A percentile compares a stretch with the other conserved stretches of the same genome.
phyloP scores from a whole-genome alignment of 306 rosid species.

The Cicer pinnatifidum region DNA sequence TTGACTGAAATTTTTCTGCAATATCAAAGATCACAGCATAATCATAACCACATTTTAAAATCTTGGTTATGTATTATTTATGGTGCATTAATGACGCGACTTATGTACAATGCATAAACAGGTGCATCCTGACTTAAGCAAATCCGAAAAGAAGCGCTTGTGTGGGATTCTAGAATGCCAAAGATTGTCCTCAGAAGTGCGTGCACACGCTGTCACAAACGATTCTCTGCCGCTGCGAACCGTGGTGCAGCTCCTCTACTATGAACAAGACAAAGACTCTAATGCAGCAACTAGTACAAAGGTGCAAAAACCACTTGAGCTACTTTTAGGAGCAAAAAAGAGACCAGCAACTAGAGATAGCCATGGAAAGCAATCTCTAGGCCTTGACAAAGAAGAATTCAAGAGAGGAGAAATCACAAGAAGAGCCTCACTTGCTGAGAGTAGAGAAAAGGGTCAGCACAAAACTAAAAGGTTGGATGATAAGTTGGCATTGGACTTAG shows the following conservation, averaged over 20 bases:
- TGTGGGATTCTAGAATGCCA: slow-evolving; percentile 79
- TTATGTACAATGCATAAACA: slow-evolving; percentile 45
- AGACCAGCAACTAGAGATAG: slow-evolving; percentile 51
- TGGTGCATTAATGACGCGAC: neutral
- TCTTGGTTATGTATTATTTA: neutral
- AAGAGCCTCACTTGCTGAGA: slow-evolving; percentile 50
- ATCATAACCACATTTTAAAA: neutral
- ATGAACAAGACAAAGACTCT: slow-evolving; percentile 73
- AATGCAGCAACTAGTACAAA: slow-evolving; percentile 44
- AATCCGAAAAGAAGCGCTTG: slow-evolving; percentile 70
- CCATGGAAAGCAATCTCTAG: slow-evolving; percentile 52
- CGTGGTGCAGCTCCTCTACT: slow-evolving; percentile 81
- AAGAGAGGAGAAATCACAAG: slow-evolving; percentile 52
- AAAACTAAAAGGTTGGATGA: slow-evolving; percentile 54
- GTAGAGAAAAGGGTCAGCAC: slow-evolving; percentile 54
- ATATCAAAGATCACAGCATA: neutral
- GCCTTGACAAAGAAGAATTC: slow-evolving; percentile 52
- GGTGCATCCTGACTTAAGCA: slow-evolving; percentile 74
- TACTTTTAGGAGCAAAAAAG: slow-evolving; percentile 53
- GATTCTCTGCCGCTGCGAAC: slow-evolving; percentile 82
- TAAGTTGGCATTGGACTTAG: slow-evolving; percentile 54
- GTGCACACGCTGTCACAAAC: slow-evolving; percentile 77
- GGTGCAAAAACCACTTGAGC: slow-evolving; percentile 53
- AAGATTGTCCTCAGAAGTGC: slow-evolving; percentile 67
- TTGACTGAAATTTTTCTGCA: neutral